These are phyloP conservation scores for Nowakowskiella sp. DNA, from an alignment of 192 early-diverging fungal species.

Conservation along the genomic window DNA sequence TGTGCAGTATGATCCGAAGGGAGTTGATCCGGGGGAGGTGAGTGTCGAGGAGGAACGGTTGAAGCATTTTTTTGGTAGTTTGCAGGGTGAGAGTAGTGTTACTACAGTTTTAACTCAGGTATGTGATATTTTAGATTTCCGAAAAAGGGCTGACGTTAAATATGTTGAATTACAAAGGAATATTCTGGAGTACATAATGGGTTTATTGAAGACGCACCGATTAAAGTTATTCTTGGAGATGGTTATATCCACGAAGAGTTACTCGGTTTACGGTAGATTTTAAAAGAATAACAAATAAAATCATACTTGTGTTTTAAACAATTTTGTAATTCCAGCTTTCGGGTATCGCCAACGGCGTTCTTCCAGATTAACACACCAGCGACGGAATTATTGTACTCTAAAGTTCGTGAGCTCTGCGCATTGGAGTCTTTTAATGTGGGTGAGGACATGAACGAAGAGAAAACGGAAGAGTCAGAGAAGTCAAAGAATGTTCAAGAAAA, in stretches of 20 bases:
- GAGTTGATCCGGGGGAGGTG: conserved; percentile 28
- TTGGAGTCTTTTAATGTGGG: conserved; percentile 12
- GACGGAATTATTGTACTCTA: conserved; percentile 56
- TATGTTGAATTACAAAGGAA: too few species aligned
- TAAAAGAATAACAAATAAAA: neutral
- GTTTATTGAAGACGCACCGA: conserved; percentile 37
- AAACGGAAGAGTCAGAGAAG: too few species aligned
- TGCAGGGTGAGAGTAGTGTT: conserved; percentile 10
- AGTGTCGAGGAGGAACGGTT: conserved; percentile 18
- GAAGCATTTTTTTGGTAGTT: conserved; percentile 6
- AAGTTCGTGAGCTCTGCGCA: conserved; percentile 40
- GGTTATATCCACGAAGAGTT: conserved; percentile 57
- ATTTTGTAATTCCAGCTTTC: conserved; percentile 35
- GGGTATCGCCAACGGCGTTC: conserved; percentile 64
- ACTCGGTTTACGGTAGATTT: conserved; percentile 41
- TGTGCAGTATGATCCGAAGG: conserved; percentile 49
- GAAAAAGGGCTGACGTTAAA: too few species aligned
- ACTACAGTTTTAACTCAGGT: conserved; percentile 48
- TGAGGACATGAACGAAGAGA: conserved; percentile 3
- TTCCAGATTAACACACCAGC: conserved; percentile 74
- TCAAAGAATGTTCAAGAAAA: conserved; percentile 4
- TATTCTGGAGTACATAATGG: conserved; percentile 46
- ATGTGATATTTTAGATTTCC: conserved; percentile 4
- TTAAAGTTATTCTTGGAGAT: conserved; percentile 41
- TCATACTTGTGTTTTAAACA: neutral